Conservation (phyloP, 2,329 filamentous ascomycete genomes). For the Xylaria sp. region DNA sequence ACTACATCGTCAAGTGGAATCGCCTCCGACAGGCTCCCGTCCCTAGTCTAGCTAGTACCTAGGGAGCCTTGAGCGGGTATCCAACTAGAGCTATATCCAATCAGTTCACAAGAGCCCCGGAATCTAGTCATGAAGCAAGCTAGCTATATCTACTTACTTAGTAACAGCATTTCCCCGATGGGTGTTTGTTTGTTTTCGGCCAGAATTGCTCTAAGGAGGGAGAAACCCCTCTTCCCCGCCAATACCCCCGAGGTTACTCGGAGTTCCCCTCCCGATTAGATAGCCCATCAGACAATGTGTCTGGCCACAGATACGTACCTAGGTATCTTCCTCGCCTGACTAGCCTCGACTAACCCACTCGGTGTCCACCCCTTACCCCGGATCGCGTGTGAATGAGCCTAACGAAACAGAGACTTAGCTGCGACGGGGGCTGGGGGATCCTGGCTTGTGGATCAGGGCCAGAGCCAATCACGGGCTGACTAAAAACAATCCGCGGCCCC, state of each 20-base stretch:
- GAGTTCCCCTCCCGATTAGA: too few relatives aligned
- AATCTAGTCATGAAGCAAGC: too few relatives aligned
- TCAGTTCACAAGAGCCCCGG: too few relatives aligned
- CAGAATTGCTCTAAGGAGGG: too few relatives aligned
- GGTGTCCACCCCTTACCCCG: conserved; percentile 12
- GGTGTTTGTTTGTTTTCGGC: too few relatives aligned
- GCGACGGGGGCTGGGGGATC: neutral
- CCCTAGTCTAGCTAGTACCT: neutral
- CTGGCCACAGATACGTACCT: neutral
- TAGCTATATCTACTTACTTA: too few relatives aligned
- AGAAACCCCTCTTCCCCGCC: too few relatives aligned
- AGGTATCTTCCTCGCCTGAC: neutral
- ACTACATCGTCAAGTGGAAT: neutral
- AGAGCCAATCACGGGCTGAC: conserved; percentile 15
- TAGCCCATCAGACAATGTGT: too few relatives aligned
- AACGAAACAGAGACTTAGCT: neutral
- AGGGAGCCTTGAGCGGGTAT: neutral
- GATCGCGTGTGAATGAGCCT: conserved; percentile 19
- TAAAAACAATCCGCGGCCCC: conserved; percentile 13
- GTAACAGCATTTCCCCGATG: too few relatives aligned
- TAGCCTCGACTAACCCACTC: neutral
- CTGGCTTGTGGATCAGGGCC: neutral
- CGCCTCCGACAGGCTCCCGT: neutral
- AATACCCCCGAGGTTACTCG: too few relatives aligned
- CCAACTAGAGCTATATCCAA: neutral